These are phyloP conservation scores for Alternaria gaisen DNA, from an alignment of 2,329 filamentous ascomycete genomes.

Conservation along the genomic window DNA sequence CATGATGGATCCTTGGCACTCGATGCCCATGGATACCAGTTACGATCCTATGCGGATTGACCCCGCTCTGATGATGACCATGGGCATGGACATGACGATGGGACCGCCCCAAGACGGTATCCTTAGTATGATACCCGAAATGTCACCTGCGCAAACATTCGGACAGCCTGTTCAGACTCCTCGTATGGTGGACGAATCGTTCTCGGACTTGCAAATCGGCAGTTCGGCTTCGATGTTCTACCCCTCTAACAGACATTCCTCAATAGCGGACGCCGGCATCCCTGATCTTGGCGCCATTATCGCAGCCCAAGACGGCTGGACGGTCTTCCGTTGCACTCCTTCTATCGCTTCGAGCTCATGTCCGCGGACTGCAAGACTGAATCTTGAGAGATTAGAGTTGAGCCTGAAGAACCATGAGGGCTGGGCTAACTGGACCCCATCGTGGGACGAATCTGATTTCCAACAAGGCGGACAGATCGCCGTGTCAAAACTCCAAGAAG, in stretches of 20 bases:
- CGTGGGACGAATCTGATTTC: conserved; percentile 59
- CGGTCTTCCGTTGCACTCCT: conserved; percentile 62
- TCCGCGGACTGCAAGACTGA: conserved; percentile 60
- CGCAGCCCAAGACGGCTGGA: conserved; percentile 62
- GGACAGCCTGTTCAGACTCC: conserved; percentile 55
- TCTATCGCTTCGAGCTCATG: conserved; percentile 59
- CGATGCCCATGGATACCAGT: conserved; percentile 56
- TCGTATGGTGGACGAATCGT: conserved; percentile 57
- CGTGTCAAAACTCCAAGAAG: conserved; percentile 60
- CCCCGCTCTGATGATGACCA: conserved; percentile 56
- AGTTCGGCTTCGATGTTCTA: conserved; percentile 55
- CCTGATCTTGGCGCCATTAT: conserved; percentile 59
- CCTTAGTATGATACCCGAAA: conserved; percentile 57
- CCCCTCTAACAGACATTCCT: conserved; percentile 51
- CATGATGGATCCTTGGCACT: conserved; percentile 59
- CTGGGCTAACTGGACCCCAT: conserved; percentile 62
- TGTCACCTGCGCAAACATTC: conserved; percentile 49
- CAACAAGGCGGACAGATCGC: conserved; percentile 57
- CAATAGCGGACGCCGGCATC: conserved; percentile 48
- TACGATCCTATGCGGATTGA: conserved; percentile 57
- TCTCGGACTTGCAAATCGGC: conserved; percentile 58
- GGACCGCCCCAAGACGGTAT: conserved; percentile 52
- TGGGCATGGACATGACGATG: conserved; percentile 57
- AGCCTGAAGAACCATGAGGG: conserved; percentile 61
- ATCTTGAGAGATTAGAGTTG: conserved; percentile 61